phyloP scores from a whole-genome alignment of 345 rosid genomes.

The Lenwebbia sp. region DNA sequence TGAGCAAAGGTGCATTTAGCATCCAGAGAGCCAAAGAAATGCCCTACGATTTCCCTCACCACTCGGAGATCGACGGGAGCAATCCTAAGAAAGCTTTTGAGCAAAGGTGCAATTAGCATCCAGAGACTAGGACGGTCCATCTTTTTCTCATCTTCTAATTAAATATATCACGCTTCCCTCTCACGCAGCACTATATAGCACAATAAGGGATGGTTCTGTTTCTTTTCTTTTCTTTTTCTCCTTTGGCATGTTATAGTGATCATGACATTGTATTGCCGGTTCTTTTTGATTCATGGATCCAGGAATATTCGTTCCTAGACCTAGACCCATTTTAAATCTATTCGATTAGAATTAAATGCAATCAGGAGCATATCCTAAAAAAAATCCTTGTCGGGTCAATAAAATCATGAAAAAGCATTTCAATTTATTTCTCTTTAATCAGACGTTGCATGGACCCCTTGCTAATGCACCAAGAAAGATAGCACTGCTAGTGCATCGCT shows the following conservation, averaged over 20 bases:
- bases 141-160: neutral
- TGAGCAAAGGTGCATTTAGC: constrained; percentile 9
- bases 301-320: neutral
- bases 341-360: too few species aligned
- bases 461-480: neutral
- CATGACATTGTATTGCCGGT: neutral
- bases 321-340: too few species aligned
- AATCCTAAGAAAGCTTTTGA: constrained; percentile 63
- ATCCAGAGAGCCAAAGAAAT: constrained; percentile 34
- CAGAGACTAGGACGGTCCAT: neutral
- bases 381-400: too few species aligned
- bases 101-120: constrained; percentile 1
- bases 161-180: neutral
- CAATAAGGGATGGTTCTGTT: neutral
- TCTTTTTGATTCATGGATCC: neutral
- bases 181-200: neutral
- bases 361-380: neutral
- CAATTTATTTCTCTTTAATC: too few species aligned
- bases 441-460: neutral
- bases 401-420: too few species aligned
- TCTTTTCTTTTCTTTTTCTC: neutral
- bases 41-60: constrained; percentile 81
- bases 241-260: neutral
- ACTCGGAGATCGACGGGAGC: constrained; percentile 47
- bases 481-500: neutral